These are phyloP conservation scores for Monosporascus sp. DNA, from an alignment of 2,329 filamentous ascomycete genomes.

Conservation along the genomic window DNA sequence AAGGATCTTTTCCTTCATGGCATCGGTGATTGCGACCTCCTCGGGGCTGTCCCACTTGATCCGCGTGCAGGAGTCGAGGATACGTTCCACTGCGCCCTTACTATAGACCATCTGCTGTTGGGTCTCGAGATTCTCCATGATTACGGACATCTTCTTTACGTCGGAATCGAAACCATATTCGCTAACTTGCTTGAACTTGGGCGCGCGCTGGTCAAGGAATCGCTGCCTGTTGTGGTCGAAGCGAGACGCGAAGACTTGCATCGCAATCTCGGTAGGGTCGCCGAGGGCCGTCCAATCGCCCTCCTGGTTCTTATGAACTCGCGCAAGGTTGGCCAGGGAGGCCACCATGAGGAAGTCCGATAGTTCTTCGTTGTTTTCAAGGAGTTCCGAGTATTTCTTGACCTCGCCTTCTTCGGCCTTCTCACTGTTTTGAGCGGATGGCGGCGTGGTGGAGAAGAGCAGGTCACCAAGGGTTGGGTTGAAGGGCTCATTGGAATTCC, in stretches of 20 bases:
- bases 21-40: constrained; percentile 37
- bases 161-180: constrained; percentile 69
- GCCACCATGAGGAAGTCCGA: constrained; percentile 53
- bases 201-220: constrained; percentile 42
- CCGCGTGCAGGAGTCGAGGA: constrained; percentile 55
- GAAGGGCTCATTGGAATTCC: constrained; percentile 49
- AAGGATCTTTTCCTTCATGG: constrained; percentile 46
- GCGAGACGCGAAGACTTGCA: constrained; percentile 64
- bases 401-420: constrained; percentile 17
- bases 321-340: constrained; percentile 50
- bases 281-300: constrained; percentile 55
- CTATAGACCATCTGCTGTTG: constrained; percentile 36
- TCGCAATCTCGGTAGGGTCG: constrained; percentile 66
- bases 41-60: constrained; percentile 27
- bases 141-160: constrained; percentile 69
- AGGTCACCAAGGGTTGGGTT: constrained; percentile 48
- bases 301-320: constrained; percentile 35
- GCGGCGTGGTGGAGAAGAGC: constrained; percentile 32
- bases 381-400: constrained; percentile 27
- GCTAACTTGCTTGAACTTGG: constrained; percentile 50
- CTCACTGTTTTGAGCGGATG: constrained; percentile 28
- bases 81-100: constrained; percentile 63
- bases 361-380: constrained; percentile 38
- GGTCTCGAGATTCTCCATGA: constrained; percentile 43
- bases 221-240: constrained; percentile 55